Evolutionary conservation across 495 filamentous ascomycete genomes (phyloP), one percentile per base, ranked within the genome.

Genomic region (Neurospora tetraspora): DNA sequence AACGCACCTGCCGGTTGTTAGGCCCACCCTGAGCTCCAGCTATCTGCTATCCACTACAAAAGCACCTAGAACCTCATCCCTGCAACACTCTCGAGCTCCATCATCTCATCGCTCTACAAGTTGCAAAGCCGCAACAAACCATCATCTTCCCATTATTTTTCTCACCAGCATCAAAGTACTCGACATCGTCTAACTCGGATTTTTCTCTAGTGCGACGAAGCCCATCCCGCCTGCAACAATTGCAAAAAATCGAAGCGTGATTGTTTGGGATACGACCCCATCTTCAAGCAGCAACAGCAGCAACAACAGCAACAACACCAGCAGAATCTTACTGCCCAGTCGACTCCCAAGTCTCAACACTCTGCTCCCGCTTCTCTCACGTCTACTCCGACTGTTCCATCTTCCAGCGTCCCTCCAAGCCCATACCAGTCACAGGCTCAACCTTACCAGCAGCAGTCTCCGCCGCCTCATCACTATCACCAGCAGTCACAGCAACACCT

Each of bases 221-320:
- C 88, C 37, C 94, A 98, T 83, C 96, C 96, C 9, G 88, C 91
- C 69, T 99, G 96, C 86, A 91, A 94, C 78, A 99, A 99, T 82
- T 99, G 96, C 83, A 91, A 94, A 79, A 99, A 98, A 83, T 97
- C 94, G 78, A 98, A 98, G 82, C 92, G 96, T 77, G 96, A 98
- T 79, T 99, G 96, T 80, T 81, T 97, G 69, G 96, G 96, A 65
- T 99, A 99, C 89, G 96, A 99, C 80, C 96, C 96, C 43, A 96
- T 98, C 74, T 99, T 99, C 85, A 96, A 97, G 82, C 88, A 91
- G 77, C 92, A 94, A 77, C 90, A 92, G 69, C 89, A 76, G 78
- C 75, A 80, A 76, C 80, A 76, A 79, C 73, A 42, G 75, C 72
- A 74, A 45, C 73, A 23, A 39, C 81, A 68, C 69, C 78, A 45